Conservation (phyloP, 176 grass and related monocot species). For the Phyllostachys edulis region DNA sequence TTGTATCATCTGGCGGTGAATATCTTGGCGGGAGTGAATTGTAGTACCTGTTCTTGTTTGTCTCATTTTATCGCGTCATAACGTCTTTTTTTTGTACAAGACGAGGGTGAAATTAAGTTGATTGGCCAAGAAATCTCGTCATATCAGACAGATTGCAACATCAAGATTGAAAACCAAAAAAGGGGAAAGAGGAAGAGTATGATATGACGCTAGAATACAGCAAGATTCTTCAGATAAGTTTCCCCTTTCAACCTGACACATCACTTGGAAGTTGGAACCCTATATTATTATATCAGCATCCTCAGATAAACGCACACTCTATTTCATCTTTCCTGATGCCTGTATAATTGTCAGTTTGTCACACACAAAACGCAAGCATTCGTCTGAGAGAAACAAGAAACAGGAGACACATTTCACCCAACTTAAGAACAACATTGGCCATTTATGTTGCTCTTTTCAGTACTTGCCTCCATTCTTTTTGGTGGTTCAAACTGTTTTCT, state of each 20-base stretch:
- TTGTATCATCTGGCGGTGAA: conserved; percentile 19
- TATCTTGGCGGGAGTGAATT: background rate
- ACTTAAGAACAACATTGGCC: background rate
- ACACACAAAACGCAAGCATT: background rate
- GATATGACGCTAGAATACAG: background rate
- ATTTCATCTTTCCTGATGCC: background rate
- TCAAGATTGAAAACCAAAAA: background rate
- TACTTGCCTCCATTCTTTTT: background rate
- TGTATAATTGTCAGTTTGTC: background rate
- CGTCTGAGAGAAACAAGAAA: background rate
- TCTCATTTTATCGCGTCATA: background rate
- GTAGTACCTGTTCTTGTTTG: background rate
- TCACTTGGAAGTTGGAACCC: background rate
- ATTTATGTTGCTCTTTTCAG: background rate
- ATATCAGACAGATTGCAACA: background rate
- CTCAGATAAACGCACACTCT: background rate
- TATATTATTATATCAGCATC: background rate
- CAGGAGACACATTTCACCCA: background rate
- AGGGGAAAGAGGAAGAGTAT: background rate
- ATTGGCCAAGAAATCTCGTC: too few species aligned
- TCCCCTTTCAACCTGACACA: background rate
- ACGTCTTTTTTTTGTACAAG: background rate
- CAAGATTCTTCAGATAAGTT: background rate
- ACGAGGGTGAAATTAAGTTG: background rate
- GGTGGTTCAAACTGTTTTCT: background rate